phyloP scores from a whole-genome alignment of 805 yeast species.

The Cephaloascus fragrans region DNA sequence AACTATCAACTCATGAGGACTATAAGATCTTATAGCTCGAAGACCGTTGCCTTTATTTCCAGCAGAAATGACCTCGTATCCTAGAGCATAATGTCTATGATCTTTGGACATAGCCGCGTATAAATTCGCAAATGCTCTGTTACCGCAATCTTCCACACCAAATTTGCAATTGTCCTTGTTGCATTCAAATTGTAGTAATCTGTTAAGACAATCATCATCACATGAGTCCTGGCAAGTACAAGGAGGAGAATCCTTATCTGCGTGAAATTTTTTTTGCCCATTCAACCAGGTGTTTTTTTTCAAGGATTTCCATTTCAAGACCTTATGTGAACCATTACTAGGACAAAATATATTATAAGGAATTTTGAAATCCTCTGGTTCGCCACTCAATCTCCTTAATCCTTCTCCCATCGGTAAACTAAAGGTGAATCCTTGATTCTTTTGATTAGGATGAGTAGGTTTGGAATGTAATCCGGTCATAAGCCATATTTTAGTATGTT shows the following conservation, averaged over 20 bases:
- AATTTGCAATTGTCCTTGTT: conserved; percentile 17
- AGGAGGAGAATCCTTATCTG: background rate
- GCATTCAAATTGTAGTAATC: conserved; percentile 21
- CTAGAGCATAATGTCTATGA: conserved; percentile 5
- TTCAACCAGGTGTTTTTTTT: conserved; percentile 7
- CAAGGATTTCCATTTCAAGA: conserved; percentile 17
- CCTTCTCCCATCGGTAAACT: background rate
- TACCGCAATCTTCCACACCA: conserved; percentile 21
- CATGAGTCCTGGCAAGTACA: conserved; percentile 16
- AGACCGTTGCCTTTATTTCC: conserved; percentile 33
- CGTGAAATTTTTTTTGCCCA: background rate
- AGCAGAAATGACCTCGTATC: conserved; percentile 20
- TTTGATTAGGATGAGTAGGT: conserved; percentile 1
- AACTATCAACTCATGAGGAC: conserved; percentile 27
- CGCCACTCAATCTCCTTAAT: background rate
- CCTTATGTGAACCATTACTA: conserved; percentile 9
- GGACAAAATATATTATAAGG: conserved; percentile 26
- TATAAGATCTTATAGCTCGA: conserved; percentile 22
- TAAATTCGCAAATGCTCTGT: conserved; percentile 20
- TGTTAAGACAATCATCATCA: conserved; percentile 22
- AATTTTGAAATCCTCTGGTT: conserved; percentile 10
- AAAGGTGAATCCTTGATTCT: background rate
- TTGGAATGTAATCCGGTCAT: conserved; percentile 10
- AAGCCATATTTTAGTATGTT: conserved; percentile 8
- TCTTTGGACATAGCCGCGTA: conserved; percentile 2